Base-by-base conservation (phyloP, 2,329 filamentous ascomycete species). In the Trichoderma koningii region DNA sequence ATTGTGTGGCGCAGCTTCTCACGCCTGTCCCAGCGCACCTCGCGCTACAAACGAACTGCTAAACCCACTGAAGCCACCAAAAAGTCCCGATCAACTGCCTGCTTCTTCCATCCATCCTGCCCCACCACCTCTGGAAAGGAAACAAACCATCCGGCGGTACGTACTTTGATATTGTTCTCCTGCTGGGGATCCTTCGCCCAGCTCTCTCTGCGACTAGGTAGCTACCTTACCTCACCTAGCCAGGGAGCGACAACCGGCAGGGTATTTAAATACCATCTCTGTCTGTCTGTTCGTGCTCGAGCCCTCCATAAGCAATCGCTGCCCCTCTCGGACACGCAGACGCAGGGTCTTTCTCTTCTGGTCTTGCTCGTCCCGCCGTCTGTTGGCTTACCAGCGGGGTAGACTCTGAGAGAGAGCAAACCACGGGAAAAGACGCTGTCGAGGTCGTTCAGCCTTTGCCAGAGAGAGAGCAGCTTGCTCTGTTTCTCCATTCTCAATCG, bases 141-240 rank as follows among this genome's bases (percentile, higher is more conserved):
- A 63, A 55, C 57, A 63, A 45, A 55, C 26, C 41, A 38, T 47
- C 26, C 19, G 48, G 42, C 45, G 47, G 61, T 56, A 55, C 51
- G 61, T 55, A 56, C 51, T 55, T 50, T 64, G 17, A 19, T 63
- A 64, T 64, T 64, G 61, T 64, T 64, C 61, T 50, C 19, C 21
- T 38, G 17, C n/a, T 47, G 42, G 15, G 17, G n/a, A 38, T 50
- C 45, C 56, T 41, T 41, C 41, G 26, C 42, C 34, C 12, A 14
- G 12, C 34, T 38, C 3, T 12, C 12, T 38, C 34, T 6, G 55
- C 26, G 3, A 38, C 38, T 5, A 42, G 28, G 28, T n/a, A 23
- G 21, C 21, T 23, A 23, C 21, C 21, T 23, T 2, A 23, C 21
- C 21, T 23, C 3, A 3, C 21, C 21, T 30, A 38, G 52, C 55